These are phyloP conservation scores for Phytophthora multivora DNA, from an alignment of 352 stramenopile species.

Conservation along the genomic window DNA sequence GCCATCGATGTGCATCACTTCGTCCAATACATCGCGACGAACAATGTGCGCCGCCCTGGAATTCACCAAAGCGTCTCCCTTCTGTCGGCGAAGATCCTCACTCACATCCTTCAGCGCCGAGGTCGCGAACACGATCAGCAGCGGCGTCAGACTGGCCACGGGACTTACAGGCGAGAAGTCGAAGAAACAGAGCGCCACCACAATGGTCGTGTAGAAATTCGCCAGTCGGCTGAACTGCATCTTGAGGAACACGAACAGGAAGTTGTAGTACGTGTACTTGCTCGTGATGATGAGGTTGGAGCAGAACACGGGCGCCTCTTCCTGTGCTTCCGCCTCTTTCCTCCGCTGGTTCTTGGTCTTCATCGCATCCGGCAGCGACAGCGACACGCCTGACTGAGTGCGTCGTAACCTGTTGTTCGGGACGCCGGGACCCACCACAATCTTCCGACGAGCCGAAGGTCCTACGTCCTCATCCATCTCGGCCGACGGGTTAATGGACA, in stretches of 20 bases:
- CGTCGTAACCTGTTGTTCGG: constrained; percentile 24
- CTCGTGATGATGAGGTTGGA: constrained; percentile 85
- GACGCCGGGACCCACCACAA: constrained; percentile 45
- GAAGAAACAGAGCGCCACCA: constrained; percentile 91
- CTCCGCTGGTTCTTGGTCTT: constrained; percentile 36
- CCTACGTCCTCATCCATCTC: constrained; percentile 50
- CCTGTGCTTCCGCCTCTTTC: constrained; percentile 28
- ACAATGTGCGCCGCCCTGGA: constrained; percentile 79
- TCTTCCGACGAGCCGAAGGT: constrained; percentile 42
- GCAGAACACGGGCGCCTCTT: constrained; percentile 51
- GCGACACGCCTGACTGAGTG: constrained; percentile 27
- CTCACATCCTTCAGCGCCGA: constrained; percentile 87
- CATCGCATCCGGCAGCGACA: constrained; percentile 21
- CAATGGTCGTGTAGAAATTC: constrained; percentile 90
- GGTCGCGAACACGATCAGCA: constrained; percentile 90
- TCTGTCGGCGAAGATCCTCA: constrained; percentile 81
- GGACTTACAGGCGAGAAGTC: constrained; percentile 86
- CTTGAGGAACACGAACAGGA: constrained; percentile 89
- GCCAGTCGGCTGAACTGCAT: constrained; percentile 91
- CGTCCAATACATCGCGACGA: constrained; percentile 53
- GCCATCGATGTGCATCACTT: constrained; percentile 71
- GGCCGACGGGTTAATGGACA: constrained; percentile 61
- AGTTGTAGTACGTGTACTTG: constrained; percentile 93
- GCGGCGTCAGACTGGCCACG: constrained; percentile 79
- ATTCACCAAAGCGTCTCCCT: constrained; percentile 81